Evolutionary conservation across 2,329 filamentous ascomycete species (phyloP).

Genomic region (Fusarium sp.): DNA sequence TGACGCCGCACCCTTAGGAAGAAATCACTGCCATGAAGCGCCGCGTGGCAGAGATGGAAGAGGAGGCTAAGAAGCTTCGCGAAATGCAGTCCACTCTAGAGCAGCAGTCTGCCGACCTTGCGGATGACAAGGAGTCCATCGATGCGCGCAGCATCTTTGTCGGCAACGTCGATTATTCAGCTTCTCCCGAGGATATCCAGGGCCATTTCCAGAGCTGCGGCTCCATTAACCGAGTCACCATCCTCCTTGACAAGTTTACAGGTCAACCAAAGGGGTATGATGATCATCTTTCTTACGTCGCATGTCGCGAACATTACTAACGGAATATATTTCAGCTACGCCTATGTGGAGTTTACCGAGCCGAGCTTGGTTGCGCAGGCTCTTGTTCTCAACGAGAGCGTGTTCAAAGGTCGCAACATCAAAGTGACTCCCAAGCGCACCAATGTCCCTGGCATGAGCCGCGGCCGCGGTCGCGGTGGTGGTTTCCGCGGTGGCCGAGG

Average conservation of each 20-base stretch:
- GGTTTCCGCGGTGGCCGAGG: conserved; percentile 60
- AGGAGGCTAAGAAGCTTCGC: conserved; percentile 85
- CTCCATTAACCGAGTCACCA: conserved; percentile 97
- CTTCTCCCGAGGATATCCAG: conserved; percentile 95
- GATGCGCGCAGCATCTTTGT: conserved; percentile 97
- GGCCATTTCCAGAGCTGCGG: conserved; percentile 98
- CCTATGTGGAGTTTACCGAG: conserved; percentile 98
- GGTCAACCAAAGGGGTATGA: conserved; percentile 98
- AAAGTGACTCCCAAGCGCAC: conserved; percentile 97
- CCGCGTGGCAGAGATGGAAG: conserved; percentile 90
- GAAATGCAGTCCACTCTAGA: conserved; percentile 91
- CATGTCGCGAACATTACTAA: conserved; percentile 27
- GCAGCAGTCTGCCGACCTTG: conserved; percentile 83
- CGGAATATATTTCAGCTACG: conserved; percentile 75
- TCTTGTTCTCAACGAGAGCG: conserved; percentile 93
- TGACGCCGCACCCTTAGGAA: conserved; percentile 65
- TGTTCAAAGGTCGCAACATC: conserved; percentile 93
- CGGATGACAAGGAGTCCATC: conserved; percentile 95
- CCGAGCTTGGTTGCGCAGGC: conserved; percentile 93
- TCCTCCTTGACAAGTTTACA: conserved; percentile 97
- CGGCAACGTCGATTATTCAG: conserved; percentile 97
- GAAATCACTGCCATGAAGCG: conserved; percentile 91
- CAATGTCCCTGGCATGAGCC: conserved; percentile 93
- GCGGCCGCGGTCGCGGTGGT: conserved; percentile 69
- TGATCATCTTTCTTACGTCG: conserved; percentile 60